Conservation (phyloP, 495 filamentous ascomycete species). For the Xylaria grammica region DNA sequence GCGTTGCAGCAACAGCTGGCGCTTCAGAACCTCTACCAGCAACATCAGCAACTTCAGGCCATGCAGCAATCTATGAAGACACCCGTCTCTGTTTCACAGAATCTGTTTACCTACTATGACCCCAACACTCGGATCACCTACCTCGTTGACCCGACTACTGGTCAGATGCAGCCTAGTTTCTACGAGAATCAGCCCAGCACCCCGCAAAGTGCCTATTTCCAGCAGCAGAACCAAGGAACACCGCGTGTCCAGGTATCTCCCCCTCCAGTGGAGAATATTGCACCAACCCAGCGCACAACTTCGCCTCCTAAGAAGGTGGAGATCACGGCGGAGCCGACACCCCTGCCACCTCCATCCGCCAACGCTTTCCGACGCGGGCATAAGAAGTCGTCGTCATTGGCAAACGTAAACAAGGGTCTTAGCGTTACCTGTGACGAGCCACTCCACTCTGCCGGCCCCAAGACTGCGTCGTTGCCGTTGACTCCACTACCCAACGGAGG, state of each 20-base stretch:
- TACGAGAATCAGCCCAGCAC: conserved; percentile 35
- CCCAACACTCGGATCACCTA: conserved; percentile 80
- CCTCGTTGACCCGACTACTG: conserved; percentile 53
- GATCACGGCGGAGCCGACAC: conserved; percentile 67
- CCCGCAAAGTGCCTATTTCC: conserved; percentile 40
- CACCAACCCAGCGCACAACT: conserved; percentile 59
- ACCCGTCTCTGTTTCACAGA: conserved; percentile 46
- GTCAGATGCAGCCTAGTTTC: conserved; percentile 47
- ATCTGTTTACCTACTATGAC: conserved; percentile 82
- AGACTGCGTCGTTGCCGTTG: conserved; percentile 75
- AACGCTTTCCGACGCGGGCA: conserved; percentile 91
- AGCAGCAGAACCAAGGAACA: conserved; percentile 48
- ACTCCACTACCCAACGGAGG: conserved; percentile 80
- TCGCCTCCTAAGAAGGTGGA: conserved; percentile 72
- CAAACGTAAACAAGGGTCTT: conserved; percentile 63
- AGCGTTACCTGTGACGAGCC: conserved; percentile 60
- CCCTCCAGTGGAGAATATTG: conserved; percentile 62
- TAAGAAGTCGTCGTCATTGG: conserved; percentile 86
- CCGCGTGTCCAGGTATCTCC: conserved; percentile 80
- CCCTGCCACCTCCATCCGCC: conserved; percentile 78
- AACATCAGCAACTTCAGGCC: conserved; percentile 74
- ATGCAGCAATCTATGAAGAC: conserved; percentile 70
- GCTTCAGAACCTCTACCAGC: conserved; percentile 53
- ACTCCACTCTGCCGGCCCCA: conserved; percentile 70
- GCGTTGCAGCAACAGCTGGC: conserved; percentile 48